Evolutionary conservation across 2,329 filamentous ascomycete species (phyloP), one percentile per base, ranked within the genome.

Genomic region (Diaporthe sp.): DNA sequence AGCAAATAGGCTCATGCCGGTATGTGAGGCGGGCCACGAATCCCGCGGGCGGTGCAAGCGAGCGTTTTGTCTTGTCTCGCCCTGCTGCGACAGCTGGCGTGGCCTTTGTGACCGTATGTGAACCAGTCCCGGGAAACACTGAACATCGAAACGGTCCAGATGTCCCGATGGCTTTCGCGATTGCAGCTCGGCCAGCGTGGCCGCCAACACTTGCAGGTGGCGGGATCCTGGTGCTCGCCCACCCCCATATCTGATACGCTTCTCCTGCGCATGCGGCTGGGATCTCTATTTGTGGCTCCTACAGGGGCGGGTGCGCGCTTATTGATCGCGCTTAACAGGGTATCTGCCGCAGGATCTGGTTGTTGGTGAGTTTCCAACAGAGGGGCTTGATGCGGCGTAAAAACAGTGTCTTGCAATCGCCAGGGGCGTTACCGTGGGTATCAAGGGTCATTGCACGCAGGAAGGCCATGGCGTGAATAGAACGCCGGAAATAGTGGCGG

Each of bases 1-100:
- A 53, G 63, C 30, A 53, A 37, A 53, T 53, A 53, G 53, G 63
- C 47, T 68, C 47, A 22, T 27, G 63, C 63, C 30, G 63, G 63
- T 51, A 30, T n/a, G 12, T 15, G 44, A 35, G 0, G 63, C 63
- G 44, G 63, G n/a, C 63, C 63, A 68, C 47, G 63, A 68, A 68
- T 27, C 63, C 63, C 30, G 30, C 44, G 47, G 63, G 63, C 63
- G 47, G 47, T 39, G 63, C 32, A 53, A 10, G 44, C 19, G 63
- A 68, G 47, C 32, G 63, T 51, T 51, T n/a, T 27, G 17, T 51
- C 13, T 65, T 37, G 44, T 37, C 37, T 22, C n/a, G 25, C n/a
- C 47, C 10, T 50, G 44, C 44, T 50, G 44, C 44, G 37, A 19
- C 22, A 12, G 44, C 61, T 66, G 63, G 44, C 63, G 47, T 37